Evolutionary conservation across 441 rosid species (phyloP), one percentile per base, ranked within the genome.

Genomic region (Eruca vesicaria): DNA sequence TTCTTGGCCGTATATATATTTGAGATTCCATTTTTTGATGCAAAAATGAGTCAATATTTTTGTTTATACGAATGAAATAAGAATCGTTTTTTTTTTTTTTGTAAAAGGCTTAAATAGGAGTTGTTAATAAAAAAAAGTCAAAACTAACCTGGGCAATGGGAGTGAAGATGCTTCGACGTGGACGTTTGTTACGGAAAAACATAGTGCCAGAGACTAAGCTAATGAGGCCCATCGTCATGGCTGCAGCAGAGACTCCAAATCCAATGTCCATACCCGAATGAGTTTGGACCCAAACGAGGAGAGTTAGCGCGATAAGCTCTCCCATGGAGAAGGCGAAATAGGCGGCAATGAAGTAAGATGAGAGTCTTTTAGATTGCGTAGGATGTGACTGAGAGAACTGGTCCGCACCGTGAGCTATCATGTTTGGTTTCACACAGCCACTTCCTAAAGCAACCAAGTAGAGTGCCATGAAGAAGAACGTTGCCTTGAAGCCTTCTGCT

Each of bases 231-330:
- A 92, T 63, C 6, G 95, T 90, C 98, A 94, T 94, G 57, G 82
- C 95, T 19, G 91, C 94, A 0, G 98, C 98, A 0, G 98, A 94
- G 64, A 92, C 88, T n/a, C 97, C 96, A 12, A 94, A 94, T 9
- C 98, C 98, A 3, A 94, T 69, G 58, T 91, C 97, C 98, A 94
- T 94, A 4, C 98, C 98, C 11, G 94, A 90, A 79, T 92, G 97
- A 15, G 97, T 94, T 80, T 94, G 97, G 66, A 94, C 87, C 97
- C 97, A 94, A 8, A 94, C 93, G 4, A 94, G 89, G 36, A 92
- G 75, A 2, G 96, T 91, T 4, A 94, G 79, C 52, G 97, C 98
- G 64, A 92, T 60, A 53, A 94, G 92, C 78, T 94, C 94, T 0
- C 98, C 98, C 38, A 87, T 38, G 43, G 97, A 94, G 79, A 94